A percentile compares a stretch with the other conserved stretches of the same genome.
These are phyloP conservation scores for Diplodia corticola DNA, from an alignment of 2,329 filamentous ascomycete species.

Conservation along the genomic window DNA sequence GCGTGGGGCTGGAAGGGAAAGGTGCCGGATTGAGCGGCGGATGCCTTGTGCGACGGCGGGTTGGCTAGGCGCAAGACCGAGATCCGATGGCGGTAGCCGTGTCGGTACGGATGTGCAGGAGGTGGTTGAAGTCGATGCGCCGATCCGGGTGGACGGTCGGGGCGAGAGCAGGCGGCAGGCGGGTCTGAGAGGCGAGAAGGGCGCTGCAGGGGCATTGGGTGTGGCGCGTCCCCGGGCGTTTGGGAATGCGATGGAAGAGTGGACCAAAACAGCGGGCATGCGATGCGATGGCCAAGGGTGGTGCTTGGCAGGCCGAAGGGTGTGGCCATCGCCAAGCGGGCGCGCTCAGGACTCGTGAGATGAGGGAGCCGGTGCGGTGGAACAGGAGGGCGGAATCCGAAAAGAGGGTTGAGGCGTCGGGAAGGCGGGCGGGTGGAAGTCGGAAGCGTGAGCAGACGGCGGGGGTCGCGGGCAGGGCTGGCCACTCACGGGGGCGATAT, in stretches of 20 bases:
- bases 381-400: neutral
- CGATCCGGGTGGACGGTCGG: neutral
- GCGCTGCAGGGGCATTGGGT: neutral
- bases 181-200: neutral
- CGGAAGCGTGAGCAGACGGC: neutral
- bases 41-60: constrained; percentile 5
- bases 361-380: neutral
- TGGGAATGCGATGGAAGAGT: constrained; percentile 9
- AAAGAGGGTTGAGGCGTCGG: constrained; percentile 20
- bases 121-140: neutral
- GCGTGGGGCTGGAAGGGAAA: neutral
- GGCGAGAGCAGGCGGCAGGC: neutral
- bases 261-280: neutral
- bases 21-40: neutral
- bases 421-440: constrained; percentile 15
- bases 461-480: constrained; percentile 1
- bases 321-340: neutral
- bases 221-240: constrained; percentile 1
- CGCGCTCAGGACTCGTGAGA: neutral
- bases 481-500: constrained; percentile 4
- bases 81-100: constrained; percentile 1
- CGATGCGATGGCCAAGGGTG: constrained; percentile 4
- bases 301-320: neutral
- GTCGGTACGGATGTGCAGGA: neutral
- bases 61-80: neutral